Base-by-base conservation (phyloP, 78 protist species). In the Chrysochromulina parva region DNA sequence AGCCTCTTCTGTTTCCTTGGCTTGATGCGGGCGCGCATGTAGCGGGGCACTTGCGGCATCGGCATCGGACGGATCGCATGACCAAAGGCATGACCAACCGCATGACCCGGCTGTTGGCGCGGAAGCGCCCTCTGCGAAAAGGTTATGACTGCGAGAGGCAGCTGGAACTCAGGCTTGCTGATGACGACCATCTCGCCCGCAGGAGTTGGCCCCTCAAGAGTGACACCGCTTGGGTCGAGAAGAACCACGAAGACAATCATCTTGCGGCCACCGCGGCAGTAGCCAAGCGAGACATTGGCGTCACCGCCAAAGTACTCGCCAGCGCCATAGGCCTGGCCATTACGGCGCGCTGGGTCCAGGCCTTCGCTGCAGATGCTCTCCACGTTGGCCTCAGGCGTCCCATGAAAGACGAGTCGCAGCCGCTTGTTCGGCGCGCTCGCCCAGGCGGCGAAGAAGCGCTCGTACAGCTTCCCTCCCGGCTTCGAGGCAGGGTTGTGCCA, bases 231-330 rank as follows among this genome's bases (percentile, higher is more conserved):
- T 26, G 14, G 1, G 84, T 74, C 84, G n/a, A 74, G 3, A 5
- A 74, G 55, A 22, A 74, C 84, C n/a, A 55, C 84, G 17, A 74
- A 74, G 19, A 74, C 84, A 11, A 74, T 17, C 55, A 74, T 47
- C 47, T 48, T 22, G 22, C 26, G 16, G 24, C 84, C 84, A 22
- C 84, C 84, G 24, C 9, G 16, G 55, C 55, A 48, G 55, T 74
- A 74, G 14, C n/a, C 22, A 2, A 74, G 22, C 53, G 84, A 74
- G n/a, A 74, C 16, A 26, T 28, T 1, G 24, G 10, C 4, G 55
- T 74, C 28, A 1, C 16, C 84, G 9, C 22, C 84, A 19, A 74
- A 74, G 57, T 74, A 74, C 55, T 74, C 84, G 84, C 84, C 84
- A 54, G n/a, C 26, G n/a, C 84, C 84, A n/a, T 10, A 26, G 1